These are phyloP conservation scores for Hypoxylon subgilvum DNA, from an alignment of 495 filamentous ascomycete genomes.

Conservation along the genomic window DNA sequence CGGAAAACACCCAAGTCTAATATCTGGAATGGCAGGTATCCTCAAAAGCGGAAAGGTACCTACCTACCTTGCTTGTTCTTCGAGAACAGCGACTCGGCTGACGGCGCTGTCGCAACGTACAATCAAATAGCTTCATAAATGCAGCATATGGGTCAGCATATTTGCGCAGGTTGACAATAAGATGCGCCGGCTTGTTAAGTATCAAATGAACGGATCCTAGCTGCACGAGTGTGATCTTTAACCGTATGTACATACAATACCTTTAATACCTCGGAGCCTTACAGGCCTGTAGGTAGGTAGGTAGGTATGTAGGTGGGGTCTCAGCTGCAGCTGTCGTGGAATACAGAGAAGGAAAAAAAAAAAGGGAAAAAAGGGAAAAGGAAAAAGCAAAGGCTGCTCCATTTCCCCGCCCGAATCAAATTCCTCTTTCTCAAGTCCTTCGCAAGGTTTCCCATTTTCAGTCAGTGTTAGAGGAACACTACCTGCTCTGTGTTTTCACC, in stretches of 20 bases:
- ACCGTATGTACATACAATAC: too few relatives aligned
- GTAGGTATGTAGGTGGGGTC: constrained; percentile 14
- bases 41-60: not conserved
- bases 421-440: constrained; percentile 9
- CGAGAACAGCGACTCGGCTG: not conserved
- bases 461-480: not conserved
- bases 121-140: too few relatives aligned
- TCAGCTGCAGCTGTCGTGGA: constrained; percentile 10
- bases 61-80: not conserved
- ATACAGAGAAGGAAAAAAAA: constrained; percentile 1
- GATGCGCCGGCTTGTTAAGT: too few relatives aligned
- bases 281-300: not conserved
- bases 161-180: too few relatives aligned
- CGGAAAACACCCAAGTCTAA: not conserved
- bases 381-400: not conserved
- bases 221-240: constrained; percentile 11
- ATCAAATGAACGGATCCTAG: constrained; percentile 11
- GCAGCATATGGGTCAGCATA: too few relatives aligned
- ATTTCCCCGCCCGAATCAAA: constrained; percentile 29
- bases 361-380: not conserved
- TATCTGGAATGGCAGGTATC: not conserved
- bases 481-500: constrained; percentile 10
- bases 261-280: too few relatives aligned
- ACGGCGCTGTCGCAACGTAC: too few relatives aligned
- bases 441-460: not conserved